Evolutionary conservation across 164 flowering plant species (phyloP).

Genomic region (Nelumbo lutea): DNA sequence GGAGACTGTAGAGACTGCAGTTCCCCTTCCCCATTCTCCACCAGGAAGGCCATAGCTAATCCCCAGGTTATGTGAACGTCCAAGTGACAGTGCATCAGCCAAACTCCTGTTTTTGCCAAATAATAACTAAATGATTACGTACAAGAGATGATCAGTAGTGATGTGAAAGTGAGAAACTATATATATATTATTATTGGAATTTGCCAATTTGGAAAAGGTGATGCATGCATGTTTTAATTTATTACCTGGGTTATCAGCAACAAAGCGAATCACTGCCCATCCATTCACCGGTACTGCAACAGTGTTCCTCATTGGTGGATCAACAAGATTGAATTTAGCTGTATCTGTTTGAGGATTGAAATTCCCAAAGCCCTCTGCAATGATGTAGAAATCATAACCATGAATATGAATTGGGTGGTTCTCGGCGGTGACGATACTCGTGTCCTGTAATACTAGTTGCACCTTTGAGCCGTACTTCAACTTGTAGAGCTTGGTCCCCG

Average conservation of each 20-base stretch:
- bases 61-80: conserved; percentile 84
- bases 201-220: background rate
- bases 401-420: conserved; percentile 93
- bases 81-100: conserved; percentile 88
- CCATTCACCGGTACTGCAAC: conserved; percentile 71
- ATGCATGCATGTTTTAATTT: background rate
- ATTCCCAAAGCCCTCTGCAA: conserved; percentile 74
- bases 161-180: background rate
- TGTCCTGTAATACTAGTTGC: conserved; percentile 74
- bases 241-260: conserved; percentile 87
- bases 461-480: conserved; percentile 59
- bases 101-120: conserved; percentile 41
- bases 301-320: conserved; percentile 78
- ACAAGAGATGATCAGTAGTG: background rate
- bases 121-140: background rate
- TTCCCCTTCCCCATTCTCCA: conserved; percentile 58
- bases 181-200: background rate
- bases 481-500: conserved; percentile 56
- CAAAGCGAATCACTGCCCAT: conserved; percentile 74
- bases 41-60: conserved; percentile 69
- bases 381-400: conserved; percentile 68
- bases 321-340: conserved; percentile 61
- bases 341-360: conserved; percentile 60
- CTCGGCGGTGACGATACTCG: conserved; percentile 59
- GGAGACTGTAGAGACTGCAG: conserved; percentile 50